Evolutionary conservation across 257 asterid genomes (phyloP).

Genomic region (Marsdenia floribunda): DNA sequence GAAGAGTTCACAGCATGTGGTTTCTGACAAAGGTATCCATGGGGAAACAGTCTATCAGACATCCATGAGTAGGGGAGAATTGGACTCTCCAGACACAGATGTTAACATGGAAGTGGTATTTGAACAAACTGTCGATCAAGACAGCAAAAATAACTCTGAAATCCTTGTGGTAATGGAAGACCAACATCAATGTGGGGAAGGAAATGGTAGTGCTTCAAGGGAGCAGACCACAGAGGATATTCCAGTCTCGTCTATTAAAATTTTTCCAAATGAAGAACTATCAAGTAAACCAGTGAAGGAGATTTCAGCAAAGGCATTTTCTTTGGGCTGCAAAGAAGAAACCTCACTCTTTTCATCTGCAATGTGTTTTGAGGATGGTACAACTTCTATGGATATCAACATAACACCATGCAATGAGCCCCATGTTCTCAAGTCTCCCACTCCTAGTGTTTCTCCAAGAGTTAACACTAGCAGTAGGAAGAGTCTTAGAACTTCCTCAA

Average conservation of each 20-base stretch:
- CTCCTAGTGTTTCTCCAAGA: constrained; percentile 86
- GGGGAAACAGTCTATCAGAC: constrained; percentile 11
- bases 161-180: constrained; percentile 6
- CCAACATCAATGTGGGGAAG: constrained; percentile 3
- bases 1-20: constrained; percentile 12
- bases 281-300: constrained; percentile 22
- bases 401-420: constrained; percentile 37
- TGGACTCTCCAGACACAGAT: constrained; percentile 39
- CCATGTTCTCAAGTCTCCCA: constrained; percentile 62
- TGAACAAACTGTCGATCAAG: constrained; percentile 39
- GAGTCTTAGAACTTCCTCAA: constrained; percentile 73
- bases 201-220: constrained; percentile 21
- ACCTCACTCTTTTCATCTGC: constrained; percentile 36
- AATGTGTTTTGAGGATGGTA: constrained; percentile 28
- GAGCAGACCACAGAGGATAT: constrained; percentile 18
- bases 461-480: constrained; percentile 52
- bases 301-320: constrained; percentile 24
- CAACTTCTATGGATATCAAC: constrained; percentile 28
- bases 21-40: constrained; percentile 21
- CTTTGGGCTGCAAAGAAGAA: constrained; percentile 20
- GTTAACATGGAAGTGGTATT: constrained; percentile 62
- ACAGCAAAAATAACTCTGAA: constrained; percentile 13
- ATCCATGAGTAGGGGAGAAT: constrained; percentile 13
- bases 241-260: constrained; percentile 20
- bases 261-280: constrained; percentile 19